Evolutionary conservation across 2,329 filamentous ascomycete species (phyloP).

Genomic region (Zelopaecilomyces penicillatus): DNA sequence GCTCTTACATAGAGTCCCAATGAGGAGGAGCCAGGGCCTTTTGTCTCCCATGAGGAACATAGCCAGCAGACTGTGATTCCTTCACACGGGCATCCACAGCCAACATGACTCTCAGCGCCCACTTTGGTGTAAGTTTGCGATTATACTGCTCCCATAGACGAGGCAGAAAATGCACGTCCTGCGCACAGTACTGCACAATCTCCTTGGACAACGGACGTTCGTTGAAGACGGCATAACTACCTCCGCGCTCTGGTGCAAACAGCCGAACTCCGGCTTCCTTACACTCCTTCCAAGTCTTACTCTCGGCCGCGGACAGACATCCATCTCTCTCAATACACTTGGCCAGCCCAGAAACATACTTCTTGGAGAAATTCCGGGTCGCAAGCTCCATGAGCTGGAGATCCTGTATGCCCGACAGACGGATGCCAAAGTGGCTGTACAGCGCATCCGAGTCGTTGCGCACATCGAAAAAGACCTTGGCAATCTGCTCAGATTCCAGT

Average conservation of each 20-base stretch:
- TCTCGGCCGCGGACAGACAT: conserved; percentile 7
- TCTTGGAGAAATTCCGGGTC: conserved; percentile 9
- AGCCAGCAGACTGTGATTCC: conserved; percentile 20
- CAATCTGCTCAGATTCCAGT: conserved; percentile 29
- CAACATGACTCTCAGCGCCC: conserved; percentile 15
- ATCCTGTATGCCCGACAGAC: conserved; percentile 37
- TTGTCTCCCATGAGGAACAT: conserved; percentile 17
- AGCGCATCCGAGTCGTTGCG: conserved; percentile 51
- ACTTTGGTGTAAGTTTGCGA: conserved; percentile 10
- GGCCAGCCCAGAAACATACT: conserved; percentile 15
- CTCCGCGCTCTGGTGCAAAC: conserved; percentile 34
- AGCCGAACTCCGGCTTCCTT: conserved; percentile 30
- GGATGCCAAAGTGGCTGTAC: conserved; percentile 34
- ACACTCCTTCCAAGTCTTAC: conserved; percentile 17
- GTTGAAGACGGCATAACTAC: conserved; percentile 39
- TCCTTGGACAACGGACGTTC: conserved; percentile 31
- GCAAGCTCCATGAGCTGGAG: conserved; percentile 50
- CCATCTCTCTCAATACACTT: conserved; percentile 23
- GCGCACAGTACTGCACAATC: conserved; percentile 35
- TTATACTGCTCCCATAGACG: conserved; percentile 22
- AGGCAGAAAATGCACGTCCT: conserved; percentile 36
- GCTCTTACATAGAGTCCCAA: neutral
- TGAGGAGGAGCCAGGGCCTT: conserved; percentile 20
- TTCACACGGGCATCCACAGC: conserved; percentile 20
- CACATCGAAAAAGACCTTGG: conserved; percentile 51